Base-by-base conservation (phyloP, 2,329 filamentous ascomycete genomes). In the Fusarium incarnatum region DNA sequence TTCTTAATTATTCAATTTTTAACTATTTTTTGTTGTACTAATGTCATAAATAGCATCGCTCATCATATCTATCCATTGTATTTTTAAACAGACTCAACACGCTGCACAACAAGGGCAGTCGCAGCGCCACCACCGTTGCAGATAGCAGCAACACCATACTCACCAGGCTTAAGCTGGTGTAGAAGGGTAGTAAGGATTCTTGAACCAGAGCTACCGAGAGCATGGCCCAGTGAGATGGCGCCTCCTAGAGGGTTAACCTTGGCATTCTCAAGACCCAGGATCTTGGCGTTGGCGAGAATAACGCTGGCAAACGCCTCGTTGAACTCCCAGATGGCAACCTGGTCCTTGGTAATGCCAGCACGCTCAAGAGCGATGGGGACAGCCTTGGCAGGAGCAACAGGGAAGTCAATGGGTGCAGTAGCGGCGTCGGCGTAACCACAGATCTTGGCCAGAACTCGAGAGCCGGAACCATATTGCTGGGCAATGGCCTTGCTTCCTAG, bases 231-330 rank as follows among this genome's bases (percentile, higher is more conserved):
- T 1, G 94, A 93, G 76, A 98, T 97, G 52, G 95, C 95, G 65
- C 95, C 95, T 58, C 95, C 95, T 4, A 97, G 86, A 48, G 91
- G 91, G 80, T 98, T 98, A 45, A 98, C 93, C 37, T 89, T 91
- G 42, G 93, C 93, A 48, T 88, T 86, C 70, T 94, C 87, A 4
- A 98, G 87, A 45, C 92, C 93, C 34, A 97, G 87, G 67, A 97
- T 94, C 91, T 97, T 94, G 76, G 93, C 91, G 77, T 98, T 98
- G 44, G 95, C 94, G 79, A 96, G 94, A 80, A 98, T 96, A 30
- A 98, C 94, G 7, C 93, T 93, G 28, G 96, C 95, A 78, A 99
- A 99, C 0, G 96, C 96, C 83, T 99, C 96, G 80, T 99, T 99
- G 81, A 99, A 97, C 80, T 98, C 96, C 95, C 96, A 98, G 23